Conservation (phyloP, 2,329 filamentous ascomycete genomes). For the Diaporthe vexans region DNA sequence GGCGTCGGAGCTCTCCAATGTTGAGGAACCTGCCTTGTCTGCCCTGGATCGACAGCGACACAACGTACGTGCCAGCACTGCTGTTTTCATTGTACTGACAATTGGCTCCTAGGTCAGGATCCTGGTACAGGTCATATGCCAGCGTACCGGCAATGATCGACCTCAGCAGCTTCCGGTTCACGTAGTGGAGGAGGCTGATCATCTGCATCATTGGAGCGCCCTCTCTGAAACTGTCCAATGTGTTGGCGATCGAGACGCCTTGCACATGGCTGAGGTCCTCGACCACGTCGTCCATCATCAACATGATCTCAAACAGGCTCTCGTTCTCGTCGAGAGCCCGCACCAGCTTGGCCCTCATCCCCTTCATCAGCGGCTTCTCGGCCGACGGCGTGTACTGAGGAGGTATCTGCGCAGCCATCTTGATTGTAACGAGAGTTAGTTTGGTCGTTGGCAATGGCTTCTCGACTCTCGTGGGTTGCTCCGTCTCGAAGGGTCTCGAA, state of each 20-base stretch:
- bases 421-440: too few species aligned
- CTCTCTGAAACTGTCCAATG: background rate
- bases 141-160: background rate
- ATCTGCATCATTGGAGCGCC: background rate
- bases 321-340: conserved; percentile 13
- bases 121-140: background rate
- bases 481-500: background rate
- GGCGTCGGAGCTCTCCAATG: background rate
- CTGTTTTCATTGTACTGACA: background rate
- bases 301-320: conserved; percentile 13
- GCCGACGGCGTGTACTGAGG: background rate
- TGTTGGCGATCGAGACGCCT: background rate
- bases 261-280: background rate
- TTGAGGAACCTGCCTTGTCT: conserved; percentile 11
- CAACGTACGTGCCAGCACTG: background rate
- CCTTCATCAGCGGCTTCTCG: conserved; percentile 22
- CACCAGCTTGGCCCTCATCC: background rate
- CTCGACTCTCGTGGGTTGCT: background rate
- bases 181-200: conserved; percentile 10
- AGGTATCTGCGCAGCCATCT: background rate
- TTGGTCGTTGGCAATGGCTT: background rate
- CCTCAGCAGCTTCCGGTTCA: background rate
- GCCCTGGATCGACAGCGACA: background rate
- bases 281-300: conserved; percentile 5
- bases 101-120: background rate